Evolutionary conservation across 208 protist species (phyloP).

Genomic region (Strigomonas culicis): DNA sequence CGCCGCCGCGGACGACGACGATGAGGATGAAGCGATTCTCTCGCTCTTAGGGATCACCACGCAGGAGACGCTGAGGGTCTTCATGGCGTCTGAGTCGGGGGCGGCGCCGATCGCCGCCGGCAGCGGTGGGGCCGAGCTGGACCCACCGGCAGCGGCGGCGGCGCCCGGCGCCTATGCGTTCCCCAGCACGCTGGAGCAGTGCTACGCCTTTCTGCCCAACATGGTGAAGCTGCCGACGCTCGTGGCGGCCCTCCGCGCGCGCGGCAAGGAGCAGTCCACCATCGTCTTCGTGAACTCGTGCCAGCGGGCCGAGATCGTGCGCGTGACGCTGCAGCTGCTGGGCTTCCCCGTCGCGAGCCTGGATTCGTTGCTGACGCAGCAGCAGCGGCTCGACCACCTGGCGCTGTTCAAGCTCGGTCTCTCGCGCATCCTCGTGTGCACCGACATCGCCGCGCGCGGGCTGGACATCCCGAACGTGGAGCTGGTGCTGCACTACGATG

Average conservation of each 20-base stretch:
- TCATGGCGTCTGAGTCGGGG: constrained; percentile 11
- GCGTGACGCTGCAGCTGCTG: constrained; percentile 82
- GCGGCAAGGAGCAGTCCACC: constrained; percentile 59
- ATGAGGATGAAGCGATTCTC: constrained; percentile 18
- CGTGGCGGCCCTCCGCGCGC: constrained; percentile 51
- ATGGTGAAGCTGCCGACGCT: constrained; percentile 85
- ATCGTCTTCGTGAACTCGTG: constrained; percentile 88
- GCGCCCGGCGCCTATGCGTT: no score
- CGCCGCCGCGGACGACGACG: no score
- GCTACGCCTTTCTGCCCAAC: constrained; percentile 76
- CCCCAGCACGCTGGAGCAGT: constrained; percentile 43
- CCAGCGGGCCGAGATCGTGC: constrained; percentile 80
- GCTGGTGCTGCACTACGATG: constrained; percentile 97
- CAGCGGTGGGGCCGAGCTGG: neutral
- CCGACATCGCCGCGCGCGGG: constrained; percentile 93
- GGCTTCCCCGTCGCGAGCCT: constrained; percentile 96
- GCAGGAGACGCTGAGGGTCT: constrained; percentile 20
- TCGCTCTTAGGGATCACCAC: constrained; percentile 38
- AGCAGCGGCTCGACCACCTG: constrained; percentile 97
- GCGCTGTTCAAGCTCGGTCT: constrained; percentile 95
- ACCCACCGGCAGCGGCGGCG: neutral
- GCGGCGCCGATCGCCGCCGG: neutral
- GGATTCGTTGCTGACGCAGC: constrained; percentile 97
- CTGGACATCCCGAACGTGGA: constrained; percentile 97
- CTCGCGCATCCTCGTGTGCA: constrained; percentile 86